Base-by-base conservation (phyloP, 192 early-diverging fungal genomes). In the Chytriomyces sp. region DNA sequence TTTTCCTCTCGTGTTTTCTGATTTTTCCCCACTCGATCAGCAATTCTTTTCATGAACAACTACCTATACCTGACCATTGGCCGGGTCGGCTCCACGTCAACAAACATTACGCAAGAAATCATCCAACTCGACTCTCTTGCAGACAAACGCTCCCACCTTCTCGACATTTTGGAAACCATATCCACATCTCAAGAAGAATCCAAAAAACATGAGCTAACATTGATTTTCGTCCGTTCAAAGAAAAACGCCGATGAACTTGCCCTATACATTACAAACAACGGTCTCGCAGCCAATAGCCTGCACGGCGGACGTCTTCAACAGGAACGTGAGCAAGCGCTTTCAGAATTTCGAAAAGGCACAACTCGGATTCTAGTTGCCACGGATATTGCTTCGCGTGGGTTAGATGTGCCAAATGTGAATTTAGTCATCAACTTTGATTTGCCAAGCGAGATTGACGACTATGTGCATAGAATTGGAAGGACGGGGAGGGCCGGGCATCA, bases 201-300 rank as follows among this genome's bases (percentile, higher is more conserved):
- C 72, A 71, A 16, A 72, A 66, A 74, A 72, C 59, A 78, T 85
- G 9, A 78, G 6, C 79, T 94, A 76, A 94, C 94, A 11, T 81
- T 96, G 61, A 93, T 96, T 57, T 96, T 96, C 84, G 94, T 95
- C 18, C 94, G 93, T 82, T 95, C 94, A 75, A 96, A 94, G 86
- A 88, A 93, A 64, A 91, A 90, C 86, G 93, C 93, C 7, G 94
- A 96, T 75, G 85, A 88, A 20, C 85, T 95, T 35, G 87, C 84
- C 57, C 88, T 92, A 71, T 90, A 89, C 61, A 83, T 96, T 73
- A 76, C 87, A 47, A 71, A 81, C 75, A 83, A 87, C 63, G 84
- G 83, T 70, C 92, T 94, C 78, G 89, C 91, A 24, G 94, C 94
- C 18, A 91, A 93, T 35, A 85, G 93, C 28, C 95, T 96, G 82